Percentiles rank a stretch among this genome's conserved stretches.
These are phyloP conservation scores for Paraurostyla sp. DNA, from an alignment of 73 alveolate genomes.

Conservation along the genomic window DNA sequence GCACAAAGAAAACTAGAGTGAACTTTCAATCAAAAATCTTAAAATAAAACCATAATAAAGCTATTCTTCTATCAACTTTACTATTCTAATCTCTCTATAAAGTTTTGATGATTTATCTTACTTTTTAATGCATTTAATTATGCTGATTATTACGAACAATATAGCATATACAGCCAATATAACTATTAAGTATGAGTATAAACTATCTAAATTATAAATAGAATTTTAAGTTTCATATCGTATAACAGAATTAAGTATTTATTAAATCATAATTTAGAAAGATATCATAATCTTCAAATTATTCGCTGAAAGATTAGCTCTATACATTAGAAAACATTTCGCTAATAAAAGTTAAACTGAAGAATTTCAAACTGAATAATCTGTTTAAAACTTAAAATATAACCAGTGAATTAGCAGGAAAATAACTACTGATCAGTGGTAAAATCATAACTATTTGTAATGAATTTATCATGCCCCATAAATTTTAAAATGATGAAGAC, in stretches of 20 bases:
- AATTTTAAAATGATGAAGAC: not conserved
- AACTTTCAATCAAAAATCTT: slow-evolving; percentile 14
- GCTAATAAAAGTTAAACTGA: not conserved
- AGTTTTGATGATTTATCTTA: not conserved
- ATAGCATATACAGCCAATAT: not conserved
- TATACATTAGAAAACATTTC: not conserved
- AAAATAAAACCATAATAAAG: not conserved
- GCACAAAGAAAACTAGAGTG: not conserved
- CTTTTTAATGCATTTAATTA: not conserved
- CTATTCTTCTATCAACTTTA: not conserved
- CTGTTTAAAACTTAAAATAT: not conserved
- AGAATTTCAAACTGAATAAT: not conserved
- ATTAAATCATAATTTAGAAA: not conserved
- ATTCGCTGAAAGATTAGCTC: not conserved
- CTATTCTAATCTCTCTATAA: not conserved
- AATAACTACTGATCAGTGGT: not conserved
- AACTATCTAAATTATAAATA: not conserved
- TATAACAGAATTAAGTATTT: not conserved
- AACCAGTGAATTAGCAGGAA: slow-evolving; percentile 31
- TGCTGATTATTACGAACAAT: not conserved
- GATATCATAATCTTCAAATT: slow-evolving; percentile 34
- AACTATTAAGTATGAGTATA: not conserved
- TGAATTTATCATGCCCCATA: slow-evolving; percentile 52
- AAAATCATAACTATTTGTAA: not conserved
- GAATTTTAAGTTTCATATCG: not conserved